Evolutionary conservation across 768 basidiomycete genomes (phyloP), one percentile per base, ranked within the genome.

Genomic region (Pisolithus albus): DNA sequence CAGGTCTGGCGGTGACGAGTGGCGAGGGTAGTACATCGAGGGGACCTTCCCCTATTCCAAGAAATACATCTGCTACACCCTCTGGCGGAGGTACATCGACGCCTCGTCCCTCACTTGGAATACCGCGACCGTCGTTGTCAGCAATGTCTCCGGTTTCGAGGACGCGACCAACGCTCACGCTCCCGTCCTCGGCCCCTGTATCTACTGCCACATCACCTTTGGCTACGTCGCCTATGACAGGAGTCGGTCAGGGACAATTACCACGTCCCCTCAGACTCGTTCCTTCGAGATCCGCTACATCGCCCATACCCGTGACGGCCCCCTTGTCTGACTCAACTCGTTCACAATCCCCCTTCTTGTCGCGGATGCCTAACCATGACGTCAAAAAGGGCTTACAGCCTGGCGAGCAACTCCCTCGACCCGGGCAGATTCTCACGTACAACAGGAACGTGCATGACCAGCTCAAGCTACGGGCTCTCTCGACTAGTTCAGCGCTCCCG

Each of bases 401-500:
- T 18, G 56, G 68, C 28, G 52, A 64, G 43, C 64, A 57, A 34
- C 42, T 49, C n/a, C 52, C 59, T 0, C 58, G 61, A 0, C 55
- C 64, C 4, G 62, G 63, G 42, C 59, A 59, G 40, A 47, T 72
- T 16, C 48, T 68, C 52, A 50, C 51, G 5, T 67, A 70, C 34
- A 71, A 71, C 39, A 56, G 68, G 6, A 70, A 71, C 13, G 32
- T 71, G n/a, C 62, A 64, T 46, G 63, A 70, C 54, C 66, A 66
- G 24, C 62, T 68, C 47, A 68, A 67, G 19, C 46, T 53, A 13
- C 60, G 60, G 7, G 18, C 62, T 0, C 46, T 61, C 1, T 59
- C 61, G 19, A 5, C 58, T 24, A 60, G 49, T 13, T 52, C 44
- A 1, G 55, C 46, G 0, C 28, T 53, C 24, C 46, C 56, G 32